These are phyloP conservation scores for Phlebiopsis gigantea DNA, from an alignment of 768 basidiomycete genomes.

Conservation along the genomic window DNA sequence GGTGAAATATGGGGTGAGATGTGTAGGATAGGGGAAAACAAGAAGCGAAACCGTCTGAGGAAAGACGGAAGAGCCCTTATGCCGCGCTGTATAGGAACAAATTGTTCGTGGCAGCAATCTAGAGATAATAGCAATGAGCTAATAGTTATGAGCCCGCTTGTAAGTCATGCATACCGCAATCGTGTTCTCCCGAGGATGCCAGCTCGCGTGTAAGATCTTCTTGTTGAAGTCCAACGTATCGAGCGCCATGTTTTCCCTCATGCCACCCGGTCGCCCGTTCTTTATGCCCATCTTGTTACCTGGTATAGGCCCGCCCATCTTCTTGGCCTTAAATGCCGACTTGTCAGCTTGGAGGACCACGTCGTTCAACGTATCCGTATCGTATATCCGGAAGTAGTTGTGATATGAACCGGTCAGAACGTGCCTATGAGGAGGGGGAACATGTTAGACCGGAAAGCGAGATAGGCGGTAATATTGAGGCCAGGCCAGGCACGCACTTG, in stretches of 20 bases:
- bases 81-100: constrained; percentile 79
- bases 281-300: constrained; percentile 59
- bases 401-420: constrained; percentile 99
- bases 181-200: constrained; percentile 98
- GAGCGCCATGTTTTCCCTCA: constrained; percentile 84
- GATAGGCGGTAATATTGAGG: constrained; percentile 19
- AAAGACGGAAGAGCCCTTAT: constrained; percentile 22
- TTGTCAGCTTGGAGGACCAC: constrained; percentile 98
- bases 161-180: constrained; percentile 77
- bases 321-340: constrained; percentile 99
- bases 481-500: constrained; percentile 51
- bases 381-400: constrained; percentile 99
- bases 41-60: background rate
- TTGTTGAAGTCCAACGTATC: constrained; percentile 91
- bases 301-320: constrained; percentile 84
- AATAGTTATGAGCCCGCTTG: constrained; percentile 1
- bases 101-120: constrained; percentile 98
- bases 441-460: constrained; percentile 8
- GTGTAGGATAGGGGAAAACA: background rate
- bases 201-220: constrained; percentile 93
- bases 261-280: constrained; percentile 73
- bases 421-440: constrained; percentile 50
- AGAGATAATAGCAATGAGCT: constrained; percentile 4
- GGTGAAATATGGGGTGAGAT: background rate
- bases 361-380: constrained; percentile 78